phyloP scores from a whole-genome alignment of 2,329 filamentous ascomycete genomes.

The Ophiostoma tasmaniense region DNA sequence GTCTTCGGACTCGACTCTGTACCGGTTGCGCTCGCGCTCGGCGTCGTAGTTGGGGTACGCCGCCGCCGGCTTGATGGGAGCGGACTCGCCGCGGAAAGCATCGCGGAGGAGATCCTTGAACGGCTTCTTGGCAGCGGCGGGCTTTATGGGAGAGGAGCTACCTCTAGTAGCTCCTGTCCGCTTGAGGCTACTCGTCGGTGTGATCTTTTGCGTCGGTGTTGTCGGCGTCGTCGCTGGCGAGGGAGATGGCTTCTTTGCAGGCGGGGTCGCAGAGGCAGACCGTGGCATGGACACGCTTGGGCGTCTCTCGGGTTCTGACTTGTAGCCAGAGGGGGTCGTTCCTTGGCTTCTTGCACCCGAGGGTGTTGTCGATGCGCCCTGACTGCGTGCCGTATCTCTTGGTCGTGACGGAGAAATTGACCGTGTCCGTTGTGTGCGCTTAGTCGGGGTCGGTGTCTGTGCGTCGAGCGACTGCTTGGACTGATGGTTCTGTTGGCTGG shows the following conservation, averaged over 20 bases:
- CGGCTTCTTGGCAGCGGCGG: conserved; percentile 36
- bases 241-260: neutral
- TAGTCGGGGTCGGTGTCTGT: neutral
- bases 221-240: conserved; percentile 4
- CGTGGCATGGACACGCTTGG: neutral
- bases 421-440: conserved; percentile 17
- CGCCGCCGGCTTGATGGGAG: conserved; percentile 34
- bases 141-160: conserved; percentile 41
- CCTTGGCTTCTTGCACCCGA: conserved; percentile 10
- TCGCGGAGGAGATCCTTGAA: conserved; percentile 52
- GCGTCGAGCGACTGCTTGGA: conserved; percentile 22
- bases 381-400: conserved; percentile 12
- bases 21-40: conserved; percentile 20
- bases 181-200: conserved; percentile 34
- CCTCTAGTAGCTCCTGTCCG: conserved; percentile 48
- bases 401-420: conserved; percentile 14
- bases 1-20: conserved; percentile 1
- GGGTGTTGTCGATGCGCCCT: neutral
- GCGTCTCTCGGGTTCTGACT: neutral
- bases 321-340: neutral
- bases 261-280: neutral
- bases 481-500: conserved; percentile 28
- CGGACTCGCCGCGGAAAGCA: conserved; percentile 55
- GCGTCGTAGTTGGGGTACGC: conserved; percentile 38
- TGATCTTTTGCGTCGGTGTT: conserved; percentile 25